Evolutionary conservation across 805 yeast species (phyloP).

Genomic region (Clavispora santaluciae): DNA sequence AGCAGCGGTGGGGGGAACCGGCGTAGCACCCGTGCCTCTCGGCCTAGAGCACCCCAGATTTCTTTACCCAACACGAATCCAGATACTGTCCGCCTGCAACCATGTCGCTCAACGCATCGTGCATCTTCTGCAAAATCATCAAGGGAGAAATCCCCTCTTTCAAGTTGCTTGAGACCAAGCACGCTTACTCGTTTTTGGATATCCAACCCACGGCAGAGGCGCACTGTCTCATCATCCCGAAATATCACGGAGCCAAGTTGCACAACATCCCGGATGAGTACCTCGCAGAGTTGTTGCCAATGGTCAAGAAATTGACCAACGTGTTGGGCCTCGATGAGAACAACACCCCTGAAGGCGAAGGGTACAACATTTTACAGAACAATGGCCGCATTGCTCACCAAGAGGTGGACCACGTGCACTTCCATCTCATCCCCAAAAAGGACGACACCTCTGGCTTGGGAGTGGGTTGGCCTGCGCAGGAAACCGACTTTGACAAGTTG

Average conservation of each 20-base stretch:
- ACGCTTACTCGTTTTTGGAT: slow-evolving; percentile 80
- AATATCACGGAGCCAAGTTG: slow-evolving; percentile 86
- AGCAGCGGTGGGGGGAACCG: too few relatives aligned
- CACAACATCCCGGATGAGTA: slow-evolving; percentile 93
- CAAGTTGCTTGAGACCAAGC: slow-evolving; percentile 82
- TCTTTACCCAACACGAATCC: background rate
- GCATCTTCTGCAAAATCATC: slow-evolving; percentile 92
- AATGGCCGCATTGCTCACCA: slow-evolving; percentile 96
- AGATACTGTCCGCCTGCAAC: background rate
- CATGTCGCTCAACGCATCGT: slow-evolving; percentile 48
- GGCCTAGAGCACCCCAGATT: background rate
- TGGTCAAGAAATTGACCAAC: slow-evolving; percentile 78
- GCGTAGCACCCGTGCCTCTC: slow-evolving; percentile 2
- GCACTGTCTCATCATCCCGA: slow-evolving; percentile 87
- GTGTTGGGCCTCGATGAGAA: slow-evolving; percentile 62
- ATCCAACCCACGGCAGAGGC: slow-evolving; percentile 90
- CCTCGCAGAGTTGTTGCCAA: slow-evolving; percentile 79
- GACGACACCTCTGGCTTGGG: slow-evolving; percentile 67
- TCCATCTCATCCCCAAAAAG: slow-evolving; percentile 91
- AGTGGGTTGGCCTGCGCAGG: slow-evolving; percentile 93
- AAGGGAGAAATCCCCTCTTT: slow-evolving; percentile 94
- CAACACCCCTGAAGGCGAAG: slow-evolving; percentile 58
- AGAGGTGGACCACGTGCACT: slow-evolving; percentile 92
- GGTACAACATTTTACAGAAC: slow-evolving; percentile 88
- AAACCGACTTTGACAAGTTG: slow-evolving; percentile 69